Conservation (phyloP, 306 rosid species). For the Rubus idaeus region DNA sequence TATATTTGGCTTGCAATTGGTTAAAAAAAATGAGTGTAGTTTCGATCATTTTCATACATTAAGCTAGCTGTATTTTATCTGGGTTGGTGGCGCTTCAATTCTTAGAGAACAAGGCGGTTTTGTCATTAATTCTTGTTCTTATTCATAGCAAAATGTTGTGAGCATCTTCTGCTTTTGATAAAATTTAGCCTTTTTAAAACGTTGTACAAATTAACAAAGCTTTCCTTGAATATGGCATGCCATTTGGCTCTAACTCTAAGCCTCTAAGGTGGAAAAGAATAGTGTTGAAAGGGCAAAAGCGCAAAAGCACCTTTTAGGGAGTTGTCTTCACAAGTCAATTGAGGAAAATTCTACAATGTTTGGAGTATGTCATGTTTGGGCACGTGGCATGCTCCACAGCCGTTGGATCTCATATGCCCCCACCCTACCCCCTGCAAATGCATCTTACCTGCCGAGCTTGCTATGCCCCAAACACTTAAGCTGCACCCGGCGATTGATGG, state of each 20-base stretch:
- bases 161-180: not conserved
- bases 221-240: slow-evolving; percentile 14
- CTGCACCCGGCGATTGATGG: too few species aligned
- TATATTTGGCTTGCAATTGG: not conserved
- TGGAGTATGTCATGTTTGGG: too few species aligned
- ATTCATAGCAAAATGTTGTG: not conserved
- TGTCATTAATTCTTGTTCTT: slow-evolving; percentile 4
- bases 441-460: too few species aligned
- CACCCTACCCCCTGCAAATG: too few species aligned
- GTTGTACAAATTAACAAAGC: not conserved
- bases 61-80: not conserved
- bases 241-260: slow-evolving; percentile 23
- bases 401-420: too few species aligned
- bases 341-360: too few species aligned
- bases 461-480: too few species aligned
- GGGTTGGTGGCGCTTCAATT: not conserved
- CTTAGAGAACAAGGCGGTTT: not conserved
- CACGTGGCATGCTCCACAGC: too few species aligned
- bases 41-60: not conserved
- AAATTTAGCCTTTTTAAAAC: not conserved
- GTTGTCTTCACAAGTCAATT: slow-evolving; percentile 14
- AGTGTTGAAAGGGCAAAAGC: slow-evolving; percentile 28
- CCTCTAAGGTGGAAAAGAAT: slow-evolving; percentile 17
- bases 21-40: not conserved
- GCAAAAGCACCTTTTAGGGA: slow-evolving; percentile 44